Conservation (phyloP, 495 filamentous ascomycete genomes). For the Penicillium goetzii region DNA sequence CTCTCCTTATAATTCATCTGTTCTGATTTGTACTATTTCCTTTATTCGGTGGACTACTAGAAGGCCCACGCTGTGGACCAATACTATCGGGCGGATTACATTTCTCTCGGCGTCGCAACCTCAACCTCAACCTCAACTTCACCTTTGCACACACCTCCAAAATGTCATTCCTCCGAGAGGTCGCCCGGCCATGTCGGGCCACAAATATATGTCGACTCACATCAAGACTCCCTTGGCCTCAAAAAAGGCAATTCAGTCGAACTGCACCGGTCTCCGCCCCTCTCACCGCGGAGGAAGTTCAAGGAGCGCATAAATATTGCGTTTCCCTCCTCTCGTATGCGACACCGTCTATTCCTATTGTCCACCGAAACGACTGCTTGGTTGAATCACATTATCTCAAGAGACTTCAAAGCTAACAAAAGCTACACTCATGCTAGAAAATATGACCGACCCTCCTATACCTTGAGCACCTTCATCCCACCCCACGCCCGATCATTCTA, state of each 20-base stretch:
- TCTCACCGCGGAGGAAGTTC: constrained; percentile 48
- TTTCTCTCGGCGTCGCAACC: constrained; percentile 11
- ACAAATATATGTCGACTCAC: constrained; percentile 21
- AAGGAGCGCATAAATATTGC: constrained; percentile 60
- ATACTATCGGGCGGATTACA: constrained; percentile 37
- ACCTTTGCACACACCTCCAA: constrained; percentile 11
- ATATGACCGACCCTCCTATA: constrained; percentile 84
- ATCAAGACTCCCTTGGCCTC: constrained; percentile 13
- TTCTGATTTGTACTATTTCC: neutral
- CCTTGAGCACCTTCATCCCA: constrained; percentile 84
- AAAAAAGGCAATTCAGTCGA: constrained; percentile 33
- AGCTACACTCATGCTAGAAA: constrained; percentile 50
- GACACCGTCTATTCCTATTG: neutral
- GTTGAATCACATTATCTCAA: neutral
- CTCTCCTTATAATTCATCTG: neutral
- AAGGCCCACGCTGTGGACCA: constrained; percentile 23
- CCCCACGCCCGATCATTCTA: constrained; percentile 73
- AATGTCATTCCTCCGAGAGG: constrained; percentile 36
- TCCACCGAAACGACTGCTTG: neutral
- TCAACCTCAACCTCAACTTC: constrained; percentile 19
- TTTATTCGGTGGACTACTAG: constrained; percentile 17
- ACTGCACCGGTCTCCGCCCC: constrained; percentile 23
- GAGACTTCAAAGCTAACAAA: constrained; percentile 15
- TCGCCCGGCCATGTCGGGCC: constrained; percentile 29
- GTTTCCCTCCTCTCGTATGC: constrained; percentile 59